A percentile compares a stretch with the other conserved stretches of the same genome.
Conservation (phyloP, 2,329 filamentous ascomycete genomes). For the Sporothrix humicola region DNA sequence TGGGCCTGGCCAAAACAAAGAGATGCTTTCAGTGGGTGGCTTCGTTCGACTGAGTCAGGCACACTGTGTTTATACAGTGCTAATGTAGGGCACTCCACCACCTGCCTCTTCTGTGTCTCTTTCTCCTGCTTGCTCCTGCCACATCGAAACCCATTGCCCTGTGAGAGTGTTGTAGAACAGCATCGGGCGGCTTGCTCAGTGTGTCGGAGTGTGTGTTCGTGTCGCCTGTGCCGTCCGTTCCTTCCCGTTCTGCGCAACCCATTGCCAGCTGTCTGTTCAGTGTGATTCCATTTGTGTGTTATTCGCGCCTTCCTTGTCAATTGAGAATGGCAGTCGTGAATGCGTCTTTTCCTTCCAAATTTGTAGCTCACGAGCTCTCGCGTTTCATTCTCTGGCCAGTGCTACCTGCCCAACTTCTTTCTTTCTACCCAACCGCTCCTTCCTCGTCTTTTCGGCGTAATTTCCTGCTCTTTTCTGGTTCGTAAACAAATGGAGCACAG, state of each 20-base stretch:
- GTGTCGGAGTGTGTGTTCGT: not conserved
- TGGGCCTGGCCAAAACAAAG: not conserved
- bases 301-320: not conserved
- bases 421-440: not conserved
- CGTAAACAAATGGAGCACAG: not conserved
- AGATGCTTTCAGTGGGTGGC: not conserved
- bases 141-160: not conserved
- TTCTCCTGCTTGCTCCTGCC: not conserved
- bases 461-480: not conserved
- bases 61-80: slow-evolving; percentile 24
- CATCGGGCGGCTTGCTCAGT: not conserved
- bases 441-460: slow-evolving; percentile 9
- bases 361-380: not conserved
- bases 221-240: slow-evolving; percentile 7
- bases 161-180: not conserved
- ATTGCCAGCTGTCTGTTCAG: not conserved
- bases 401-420: not conserved
- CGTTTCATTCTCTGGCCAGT: not conserved
- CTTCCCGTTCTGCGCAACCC: not conserved
- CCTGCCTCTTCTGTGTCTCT: not conserved
- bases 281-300: not conserved
- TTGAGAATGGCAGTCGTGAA: not conserved
- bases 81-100: not conserved
- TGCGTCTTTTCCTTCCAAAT: not conserved
- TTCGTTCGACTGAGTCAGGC: slow-evolving; percentile 13